Conservation (phyloP, 306 rosid genomes). For the Lathyrus tuberosus region DNA sequence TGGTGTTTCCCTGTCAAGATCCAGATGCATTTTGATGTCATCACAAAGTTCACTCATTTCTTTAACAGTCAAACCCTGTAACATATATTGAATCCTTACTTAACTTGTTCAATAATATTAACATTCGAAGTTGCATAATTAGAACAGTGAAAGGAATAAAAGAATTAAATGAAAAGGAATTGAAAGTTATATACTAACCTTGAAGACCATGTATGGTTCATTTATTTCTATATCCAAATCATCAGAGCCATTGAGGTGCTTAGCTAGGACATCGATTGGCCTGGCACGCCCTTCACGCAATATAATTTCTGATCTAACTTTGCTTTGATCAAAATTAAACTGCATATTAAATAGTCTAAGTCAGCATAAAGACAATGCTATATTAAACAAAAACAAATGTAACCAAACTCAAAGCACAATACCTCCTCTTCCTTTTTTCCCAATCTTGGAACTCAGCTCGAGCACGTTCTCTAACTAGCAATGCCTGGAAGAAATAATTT, state of each 20-base stretch:
- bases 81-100: conserved; percentile 36
- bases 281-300: conserved; percentile 94
- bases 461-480: conserved; percentile 93
- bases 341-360: conserved; percentile 43
- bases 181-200: conserved; percentile 52
- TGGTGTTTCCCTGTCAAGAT: conserved; percentile 88
- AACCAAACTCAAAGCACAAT: conserved; percentile 30
- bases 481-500: conserved; percentile 64
- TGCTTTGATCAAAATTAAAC: conserved; percentile 99
- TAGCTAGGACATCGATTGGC: conserved; percentile 89
- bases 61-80: conserved; percentile 93
- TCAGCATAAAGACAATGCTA: conserved; percentile 32
- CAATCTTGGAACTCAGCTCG: conserved; percentile 98
- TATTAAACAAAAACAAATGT: conserved; percentile 19
- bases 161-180: conserved; percentile 8
- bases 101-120: conserved; percentile 26
- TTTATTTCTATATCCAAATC: conserved; percentile 86
- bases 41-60: conserved; percentile 96
- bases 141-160: conserved; percentile 3
- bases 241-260: conserved; percentile 83
- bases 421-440: conserved; percentile 99
- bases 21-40: conserved; percentile 98
- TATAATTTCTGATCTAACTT: conserved; percentile 94
- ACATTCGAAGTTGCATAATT: conserved; percentile 10
- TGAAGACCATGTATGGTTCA: conserved; percentile 94